A percentile compares a stretch with the other conserved stretches of the same genome.
phyloP scores from a whole-genome alignment of 2,329 filamentous ascomycete genomes.

The Aureobasidium sp. region DNA sequence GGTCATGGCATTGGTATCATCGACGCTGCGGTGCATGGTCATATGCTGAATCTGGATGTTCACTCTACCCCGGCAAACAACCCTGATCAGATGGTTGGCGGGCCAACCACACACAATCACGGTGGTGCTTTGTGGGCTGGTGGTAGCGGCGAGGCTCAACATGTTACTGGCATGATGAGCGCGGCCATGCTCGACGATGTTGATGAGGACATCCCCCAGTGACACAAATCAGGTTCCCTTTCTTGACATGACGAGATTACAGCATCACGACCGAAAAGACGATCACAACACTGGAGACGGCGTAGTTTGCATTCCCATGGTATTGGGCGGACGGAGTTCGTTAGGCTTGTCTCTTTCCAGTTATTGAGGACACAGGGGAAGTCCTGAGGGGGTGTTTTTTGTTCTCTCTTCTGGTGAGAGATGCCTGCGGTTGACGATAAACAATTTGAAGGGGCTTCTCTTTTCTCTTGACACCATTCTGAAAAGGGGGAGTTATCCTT shows the following conservation, averaged over 20 bases:
- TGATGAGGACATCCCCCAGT: constrained; percentile 20
- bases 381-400: too few relatives aligned
- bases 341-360: too few relatives aligned
- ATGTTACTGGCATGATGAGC: constrained; percentile 30
- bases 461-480: too few relatives aligned
- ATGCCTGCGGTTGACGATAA: too few relatives aligned
- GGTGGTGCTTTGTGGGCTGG: constrained; percentile 8
- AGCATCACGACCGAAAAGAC: not conserved
- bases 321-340: not conserved
- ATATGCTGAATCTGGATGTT: constrained; percentile 27
- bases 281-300: not conserved
- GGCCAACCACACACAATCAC: not conserved
- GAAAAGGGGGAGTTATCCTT: too few relatives aligned
- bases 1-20: not conserved
- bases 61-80: constrained; percentile 2
- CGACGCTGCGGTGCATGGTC: not conserved
- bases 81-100: not conserved
- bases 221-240: not conserved
- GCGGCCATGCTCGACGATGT: constrained; percentile 30
- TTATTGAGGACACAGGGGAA: too few relatives aligned
- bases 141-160: constrained; percentile 20
- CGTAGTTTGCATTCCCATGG: not conserved
- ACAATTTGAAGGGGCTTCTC: too few relatives aligned
- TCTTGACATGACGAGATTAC: not conserved
- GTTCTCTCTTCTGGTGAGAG: too few relatives aligned